Evolutionary conservation across 768 basidiomycete genomes (phyloP).

Genomic region (Tricholoma flavovirens): DNA sequence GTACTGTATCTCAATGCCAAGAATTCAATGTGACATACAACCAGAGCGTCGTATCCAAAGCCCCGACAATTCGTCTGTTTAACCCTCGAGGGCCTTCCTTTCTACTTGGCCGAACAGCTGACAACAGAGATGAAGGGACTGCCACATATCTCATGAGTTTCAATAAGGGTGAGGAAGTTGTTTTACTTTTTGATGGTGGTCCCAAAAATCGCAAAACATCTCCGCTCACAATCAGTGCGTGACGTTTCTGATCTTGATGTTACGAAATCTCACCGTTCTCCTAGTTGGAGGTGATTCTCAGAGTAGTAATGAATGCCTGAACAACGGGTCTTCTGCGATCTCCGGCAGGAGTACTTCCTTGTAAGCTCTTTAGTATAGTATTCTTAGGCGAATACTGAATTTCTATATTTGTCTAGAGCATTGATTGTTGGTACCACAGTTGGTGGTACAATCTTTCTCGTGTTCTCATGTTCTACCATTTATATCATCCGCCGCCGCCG

Average conservation of each 20-base stretch:
- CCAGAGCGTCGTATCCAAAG: constrained; percentile 19
- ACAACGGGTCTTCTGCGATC: neutral
- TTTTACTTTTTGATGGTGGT: constrained; percentile 41
- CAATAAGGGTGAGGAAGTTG: constrained; percentile 28
- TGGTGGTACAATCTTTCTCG: constrained; percentile 32
- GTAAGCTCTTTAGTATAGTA: constrained; percentile 10
- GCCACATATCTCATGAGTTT: constrained; percentile 41
- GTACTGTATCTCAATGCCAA: constrained; percentile 41
- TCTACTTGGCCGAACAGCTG: constrained; percentile 20
- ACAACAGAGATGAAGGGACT: constrained; percentile 23
- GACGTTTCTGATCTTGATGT: neutral
- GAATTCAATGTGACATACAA: constrained; percentile 41
- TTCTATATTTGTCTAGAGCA: constrained; percentile 23
- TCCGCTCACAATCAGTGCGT: constrained; percentile 35
- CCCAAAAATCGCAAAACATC: constrained; percentile 29
- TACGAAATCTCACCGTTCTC: neutral
- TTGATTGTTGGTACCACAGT: constrained; percentile 42
- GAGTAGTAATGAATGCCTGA: constrained; percentile 17
- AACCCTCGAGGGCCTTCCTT: constrained; percentile 29
- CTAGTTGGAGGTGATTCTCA: constrained; percentile 29
- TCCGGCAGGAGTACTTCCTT: constrained; percentile 5
- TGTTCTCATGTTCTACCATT: constrained; percentile 36
- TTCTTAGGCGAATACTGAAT: neutral
- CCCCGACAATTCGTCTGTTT: constrained; percentile 34
- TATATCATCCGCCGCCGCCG: constrained; percentile 39